Conservation (phyloP, 2,329 filamentous ascomycete species). For the Cladophialophora bantiana region DNA sequence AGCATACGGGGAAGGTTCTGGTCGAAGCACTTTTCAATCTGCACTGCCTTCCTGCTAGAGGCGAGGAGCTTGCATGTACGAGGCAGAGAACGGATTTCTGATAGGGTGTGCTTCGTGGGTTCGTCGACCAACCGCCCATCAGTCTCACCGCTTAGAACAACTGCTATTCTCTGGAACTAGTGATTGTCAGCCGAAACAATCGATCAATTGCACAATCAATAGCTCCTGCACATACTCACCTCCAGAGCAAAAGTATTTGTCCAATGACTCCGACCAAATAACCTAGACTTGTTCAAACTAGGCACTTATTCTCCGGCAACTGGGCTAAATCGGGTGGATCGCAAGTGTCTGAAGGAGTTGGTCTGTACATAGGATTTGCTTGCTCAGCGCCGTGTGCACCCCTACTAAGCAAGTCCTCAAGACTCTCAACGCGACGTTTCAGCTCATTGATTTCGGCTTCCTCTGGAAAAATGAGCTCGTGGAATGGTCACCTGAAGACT, state of each 20-base stretch:
- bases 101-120: conserved; percentile 27
- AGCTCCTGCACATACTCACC: conserved; percentile 25
- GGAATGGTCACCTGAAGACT: not conserved
- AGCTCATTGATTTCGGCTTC: conserved; percentile 1
- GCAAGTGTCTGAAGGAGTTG: not conserved
- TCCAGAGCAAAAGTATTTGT: conserved; percentile 37
- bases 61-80: conserved; percentile 41
- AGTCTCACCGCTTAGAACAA: conserved; percentile 14
- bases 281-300: conserved; percentile 40
- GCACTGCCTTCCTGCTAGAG: too few relatives aligned
- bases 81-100: conserved; percentile 17
- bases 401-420: not conserved
- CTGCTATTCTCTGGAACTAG: not conserved
- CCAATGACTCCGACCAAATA: conserved; percentile 43
- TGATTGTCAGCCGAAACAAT: conserved; percentile 3
- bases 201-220: not conserved
- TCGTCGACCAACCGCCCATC: not conserved
- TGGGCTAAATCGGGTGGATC: not conserved
- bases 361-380: not conserved
- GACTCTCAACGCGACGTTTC: not conserved
- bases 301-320: not conserved
- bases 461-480: not conserved
- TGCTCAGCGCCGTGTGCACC: not conserved
- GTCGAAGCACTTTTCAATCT: conserved; percentile 26
- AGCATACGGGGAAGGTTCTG: conserved; percentile 20